These are phyloP conservation scores for Medakamo hakoo DNA, from an alignment of 139 green algal genomes.

Conservation along the genomic window DNA sequence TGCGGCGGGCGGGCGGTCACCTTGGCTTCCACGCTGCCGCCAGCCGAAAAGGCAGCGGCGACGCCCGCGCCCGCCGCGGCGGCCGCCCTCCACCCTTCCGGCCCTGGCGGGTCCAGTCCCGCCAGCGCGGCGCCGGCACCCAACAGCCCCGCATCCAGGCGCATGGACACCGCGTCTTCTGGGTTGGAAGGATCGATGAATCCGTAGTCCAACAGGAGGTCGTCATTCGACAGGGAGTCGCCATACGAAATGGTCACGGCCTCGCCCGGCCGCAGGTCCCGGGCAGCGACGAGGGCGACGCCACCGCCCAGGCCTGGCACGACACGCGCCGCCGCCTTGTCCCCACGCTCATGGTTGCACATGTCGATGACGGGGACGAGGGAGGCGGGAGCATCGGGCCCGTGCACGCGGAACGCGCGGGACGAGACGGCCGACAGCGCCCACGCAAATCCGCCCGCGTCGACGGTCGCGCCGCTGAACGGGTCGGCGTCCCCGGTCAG, in stretches of 20 bases:
- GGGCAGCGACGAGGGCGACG: conserved; percentile 8
- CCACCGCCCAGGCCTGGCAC: background rate
- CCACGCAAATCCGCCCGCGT: conserved; percentile 61
- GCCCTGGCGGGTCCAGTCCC: too few species aligned
- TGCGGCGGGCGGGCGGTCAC: too few species aligned
- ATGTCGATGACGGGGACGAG: conserved; percentile 73
- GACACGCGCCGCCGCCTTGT: conserved; percentile 35
- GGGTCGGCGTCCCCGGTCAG: too few species aligned
- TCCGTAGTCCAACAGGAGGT: conserved; percentile 75
- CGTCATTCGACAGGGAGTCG: conserved; percentile 65
- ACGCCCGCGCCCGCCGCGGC: too few species aligned
- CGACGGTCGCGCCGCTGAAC: conserved; percentile 36
- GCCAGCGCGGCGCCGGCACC: too few species aligned
- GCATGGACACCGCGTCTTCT: too few species aligned
- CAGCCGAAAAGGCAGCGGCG: too few species aligned
- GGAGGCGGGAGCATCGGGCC: conserved; percentile 24
- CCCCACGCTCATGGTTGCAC: conserved; percentile 54
- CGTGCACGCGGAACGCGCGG: conserved; percentile 48
- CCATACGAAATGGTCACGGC: conserved; percentile 62
- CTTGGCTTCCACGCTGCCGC: too few species aligned
- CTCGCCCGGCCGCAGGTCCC: conserved; percentile 23
- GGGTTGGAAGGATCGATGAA: too few species aligned
- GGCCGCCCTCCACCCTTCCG: too few species aligned
- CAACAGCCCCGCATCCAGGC: too few species aligned
- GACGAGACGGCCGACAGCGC: conserved; percentile 48